These are phyloP conservation scores for Arxiozyma slooffiae DNA, from an alignment of 1,139 yeast species.

Conservation along the genomic window DNA sequence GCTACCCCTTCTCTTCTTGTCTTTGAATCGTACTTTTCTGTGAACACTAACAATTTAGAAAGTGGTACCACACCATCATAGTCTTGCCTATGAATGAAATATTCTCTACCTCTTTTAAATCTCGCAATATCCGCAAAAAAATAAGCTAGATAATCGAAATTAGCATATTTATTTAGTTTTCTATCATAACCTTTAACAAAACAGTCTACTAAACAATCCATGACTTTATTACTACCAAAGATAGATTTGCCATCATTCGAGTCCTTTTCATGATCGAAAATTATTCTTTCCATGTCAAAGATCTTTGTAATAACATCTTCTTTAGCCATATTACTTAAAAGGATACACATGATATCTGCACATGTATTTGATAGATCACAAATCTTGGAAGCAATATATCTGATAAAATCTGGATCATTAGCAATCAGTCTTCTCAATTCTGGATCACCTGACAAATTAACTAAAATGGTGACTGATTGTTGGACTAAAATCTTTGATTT, in stretches of 20 bases:
- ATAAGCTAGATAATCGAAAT: constrained; percentile 73
- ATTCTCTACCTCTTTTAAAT: constrained; percentile 58
- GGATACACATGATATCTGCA: constrained; percentile 76
- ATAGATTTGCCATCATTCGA: constrained; percentile 31
- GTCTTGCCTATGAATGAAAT: constrained; percentile 58
- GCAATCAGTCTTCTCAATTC: constrained; percentile 54
- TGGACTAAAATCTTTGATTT: constrained; percentile 47
- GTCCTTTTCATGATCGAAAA: constrained; percentile 17
- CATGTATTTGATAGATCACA: constrained; percentile 49
- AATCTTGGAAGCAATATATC: constrained; percentile 45
- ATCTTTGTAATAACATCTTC: constrained; percentile 52
- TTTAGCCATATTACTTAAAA: constrained; percentile 78
- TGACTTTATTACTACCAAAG: constrained; percentile 50
- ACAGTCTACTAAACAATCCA: constrained; percentile 82
- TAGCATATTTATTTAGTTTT: constrained; percentile 58
- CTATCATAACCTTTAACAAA: constrained; percentile 80
- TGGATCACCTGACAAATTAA: constrained; percentile 64
- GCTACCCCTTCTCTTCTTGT: constrained; percentile 89
- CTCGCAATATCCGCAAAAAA: constrained; percentile 88
- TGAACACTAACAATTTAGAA: constrained; percentile 70
- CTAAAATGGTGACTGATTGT: constrained; percentile 69
- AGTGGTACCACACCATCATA: constrained; percentile 77
- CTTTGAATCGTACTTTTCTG: constrained; percentile 68
- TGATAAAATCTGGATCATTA: constrained; percentile 52
- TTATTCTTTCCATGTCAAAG: constrained; percentile 39